These are phyloP conservation scores for Neofusicoccum laricinum DNA, from an alignment of 2,329 filamentous ascomycete species.

Conservation along the genomic window DNA sequence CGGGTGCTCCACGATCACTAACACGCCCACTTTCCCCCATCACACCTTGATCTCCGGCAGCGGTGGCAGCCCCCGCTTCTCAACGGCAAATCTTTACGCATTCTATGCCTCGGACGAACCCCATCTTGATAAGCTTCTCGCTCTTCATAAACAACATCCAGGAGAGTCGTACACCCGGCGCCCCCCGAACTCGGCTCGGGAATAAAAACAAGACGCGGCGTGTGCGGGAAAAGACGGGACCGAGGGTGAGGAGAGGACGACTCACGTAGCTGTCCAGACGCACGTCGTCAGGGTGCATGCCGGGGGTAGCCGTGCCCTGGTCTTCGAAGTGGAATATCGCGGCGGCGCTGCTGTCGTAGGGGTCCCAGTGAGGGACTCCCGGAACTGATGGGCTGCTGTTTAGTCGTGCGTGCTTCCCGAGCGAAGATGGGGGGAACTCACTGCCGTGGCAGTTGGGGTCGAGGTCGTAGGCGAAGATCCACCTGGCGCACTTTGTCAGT, in stretches of 20 bases:
- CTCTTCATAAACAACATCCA: neutral
- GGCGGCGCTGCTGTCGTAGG: neutral
- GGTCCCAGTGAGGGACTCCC: neutral
- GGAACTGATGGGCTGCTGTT: neutral
- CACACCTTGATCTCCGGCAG: neutral
- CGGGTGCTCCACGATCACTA: too few species aligned
- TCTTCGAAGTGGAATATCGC: neutral
- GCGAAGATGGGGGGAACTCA: neutral
- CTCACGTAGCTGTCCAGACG: conserved; percentile 13
- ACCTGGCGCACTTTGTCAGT: neutral
- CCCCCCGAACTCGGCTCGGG: neutral
- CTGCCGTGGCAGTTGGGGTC: conserved; percentile 7
- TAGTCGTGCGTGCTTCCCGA: neutral
- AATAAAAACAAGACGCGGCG: neutral
- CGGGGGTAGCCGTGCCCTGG: neutral
- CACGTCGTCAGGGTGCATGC: conserved; percentile 5
- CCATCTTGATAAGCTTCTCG: neutral
- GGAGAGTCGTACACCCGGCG: too few species aligned
- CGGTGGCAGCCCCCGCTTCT: neutral
- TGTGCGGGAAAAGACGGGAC: neutral
- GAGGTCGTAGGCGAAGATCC: conserved; percentile 1
- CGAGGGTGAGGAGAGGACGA: neutral
- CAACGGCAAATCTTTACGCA: neutral
- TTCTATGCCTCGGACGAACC: neutral
- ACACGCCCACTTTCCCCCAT: neutral